Conservation (phyloP, 108 stramenopile genomes). For the Nitzschia inconspicua region DNA sequence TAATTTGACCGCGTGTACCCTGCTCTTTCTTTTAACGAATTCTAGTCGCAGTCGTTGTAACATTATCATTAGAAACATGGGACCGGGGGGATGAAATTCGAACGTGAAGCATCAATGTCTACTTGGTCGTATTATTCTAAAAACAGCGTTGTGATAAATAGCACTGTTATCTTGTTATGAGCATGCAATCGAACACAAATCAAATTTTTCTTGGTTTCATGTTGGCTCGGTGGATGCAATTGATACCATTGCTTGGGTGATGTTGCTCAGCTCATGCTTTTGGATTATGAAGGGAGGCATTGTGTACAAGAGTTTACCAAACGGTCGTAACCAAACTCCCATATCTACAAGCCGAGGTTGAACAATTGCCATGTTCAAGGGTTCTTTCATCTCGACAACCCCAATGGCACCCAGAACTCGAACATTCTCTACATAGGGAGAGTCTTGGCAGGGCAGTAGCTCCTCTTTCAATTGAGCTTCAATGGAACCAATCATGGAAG, state of each 20-base stretch:
- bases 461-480: conserved; percentile 41
- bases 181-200: too few species aligned
- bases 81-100: too few species aligned
- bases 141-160: too few species aligned
- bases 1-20: too few species aligned
- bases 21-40: too few species aligned
- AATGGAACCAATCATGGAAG: conserved; percentile 46
- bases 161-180: too few species aligned
- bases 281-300: conserved; percentile 78
- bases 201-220: too few species aligned
- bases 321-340: conserved; percentile 83
- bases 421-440: conserved; percentile 63
- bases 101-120: too few species aligned
- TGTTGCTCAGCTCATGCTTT: conserved; percentile 32
- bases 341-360: conserved; percentile 54
- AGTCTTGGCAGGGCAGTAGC: conserved; percentile 46
- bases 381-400: conserved; percentile 74
- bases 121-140: too few species aligned
- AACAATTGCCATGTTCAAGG: conserved; percentile 55
- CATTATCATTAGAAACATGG: too few species aligned
- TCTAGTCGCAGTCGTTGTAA: too few species aligned
- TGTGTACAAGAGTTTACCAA: conserved; percentile 78
- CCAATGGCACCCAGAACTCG: conserved; percentile 87
- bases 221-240: too few species aligned
- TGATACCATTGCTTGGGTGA: conserved; percentile 41